Evolutionary conservation across 2,329 filamentous ascomycete species (phyloP).

Genomic region (Fusarium brachygibbosum): DNA sequence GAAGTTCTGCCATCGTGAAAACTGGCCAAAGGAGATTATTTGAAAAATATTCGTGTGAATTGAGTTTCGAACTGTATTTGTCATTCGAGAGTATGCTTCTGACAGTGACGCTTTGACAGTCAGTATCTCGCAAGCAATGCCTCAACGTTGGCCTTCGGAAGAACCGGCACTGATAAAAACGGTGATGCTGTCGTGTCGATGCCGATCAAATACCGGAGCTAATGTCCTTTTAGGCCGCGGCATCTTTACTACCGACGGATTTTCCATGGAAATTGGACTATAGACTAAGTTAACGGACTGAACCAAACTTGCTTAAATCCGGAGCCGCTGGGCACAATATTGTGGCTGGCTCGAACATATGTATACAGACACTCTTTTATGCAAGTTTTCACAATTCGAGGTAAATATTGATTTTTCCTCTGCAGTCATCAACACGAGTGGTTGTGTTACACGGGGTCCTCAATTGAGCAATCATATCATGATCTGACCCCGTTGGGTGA

Average conservation of each 20-base stretch:
- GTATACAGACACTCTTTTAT: not conserved
- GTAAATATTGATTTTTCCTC: constrained; percentile 1
- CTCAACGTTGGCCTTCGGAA: not conserved
- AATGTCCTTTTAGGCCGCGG: not conserved
- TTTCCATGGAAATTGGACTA: not conserved
- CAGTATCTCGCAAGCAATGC: not conserved
- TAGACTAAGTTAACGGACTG: not conserved
- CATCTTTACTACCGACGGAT: not conserved
- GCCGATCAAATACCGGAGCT: not conserved
- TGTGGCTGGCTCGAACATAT: not conserved
- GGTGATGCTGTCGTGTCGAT: accelerated
- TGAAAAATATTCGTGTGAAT: no score
- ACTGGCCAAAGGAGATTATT: no score
- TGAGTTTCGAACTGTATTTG: no score
- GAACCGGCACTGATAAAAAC: not conserved
- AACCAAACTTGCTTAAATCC: not conserved
- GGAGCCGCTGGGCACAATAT: not conserved
- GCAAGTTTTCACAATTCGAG: not conserved
- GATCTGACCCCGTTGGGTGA: not conserved
- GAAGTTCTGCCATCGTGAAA: no score
- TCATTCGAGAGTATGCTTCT: no score
- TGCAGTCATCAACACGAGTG: not conserved
- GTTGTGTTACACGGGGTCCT: not conserved
- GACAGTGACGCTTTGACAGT: no score
- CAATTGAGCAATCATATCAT: not conserved